phyloP scores from a whole-genome alignment of 306 rosid genomes.

The Abrus precatorius region DNA sequence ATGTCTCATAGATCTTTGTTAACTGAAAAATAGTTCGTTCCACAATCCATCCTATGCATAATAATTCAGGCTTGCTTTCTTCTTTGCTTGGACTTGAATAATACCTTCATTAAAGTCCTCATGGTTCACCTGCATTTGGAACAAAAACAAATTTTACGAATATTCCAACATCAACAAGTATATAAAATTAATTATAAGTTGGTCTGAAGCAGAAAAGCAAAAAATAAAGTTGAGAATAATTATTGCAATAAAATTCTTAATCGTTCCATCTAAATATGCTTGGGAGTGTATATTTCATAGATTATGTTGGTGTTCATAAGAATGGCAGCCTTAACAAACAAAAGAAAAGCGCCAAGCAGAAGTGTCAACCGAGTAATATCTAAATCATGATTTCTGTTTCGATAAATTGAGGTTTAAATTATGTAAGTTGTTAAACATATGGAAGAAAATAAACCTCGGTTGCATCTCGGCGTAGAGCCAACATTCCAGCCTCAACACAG shows the following conservation, averaged over 20 bases:
- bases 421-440: slow-evolving; percentile 14
- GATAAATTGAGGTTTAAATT: not conserved
- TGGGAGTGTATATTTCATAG: not conserved
- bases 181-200: slow-evolving; percentile 11
- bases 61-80: slow-evolving; percentile 89
- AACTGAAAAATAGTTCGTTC: slow-evolving; percentile 16
- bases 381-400: not conserved
- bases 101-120: slow-evolving; percentile 97
- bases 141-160: slow-evolving; percentile 19
- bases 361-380: not conserved
- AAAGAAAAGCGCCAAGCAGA: not conserved
- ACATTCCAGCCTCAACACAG: slow-evolving; percentile 98
- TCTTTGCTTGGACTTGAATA: slow-evolving; percentile 94
- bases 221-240: not conserved
- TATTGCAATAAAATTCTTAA: not conserved
- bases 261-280: not conserved
- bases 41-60: slow-evolving; percentile 69
- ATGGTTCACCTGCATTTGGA: slow-evolving; percentile 74
- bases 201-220: not conserved
- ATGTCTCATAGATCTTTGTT: not conserved
- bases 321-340: not conserved
- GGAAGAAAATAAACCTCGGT: slow-evolving; percentile 74
- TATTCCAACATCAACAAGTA: slow-evolving; percentile 18
- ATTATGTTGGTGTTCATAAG: not conserved
- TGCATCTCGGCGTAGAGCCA: slow-evolving; percentile 97